phyloP scores from a whole-genome alignment of 2,329 filamentous ascomycete species.

The Colletotrichum gigasporum region DNA sequence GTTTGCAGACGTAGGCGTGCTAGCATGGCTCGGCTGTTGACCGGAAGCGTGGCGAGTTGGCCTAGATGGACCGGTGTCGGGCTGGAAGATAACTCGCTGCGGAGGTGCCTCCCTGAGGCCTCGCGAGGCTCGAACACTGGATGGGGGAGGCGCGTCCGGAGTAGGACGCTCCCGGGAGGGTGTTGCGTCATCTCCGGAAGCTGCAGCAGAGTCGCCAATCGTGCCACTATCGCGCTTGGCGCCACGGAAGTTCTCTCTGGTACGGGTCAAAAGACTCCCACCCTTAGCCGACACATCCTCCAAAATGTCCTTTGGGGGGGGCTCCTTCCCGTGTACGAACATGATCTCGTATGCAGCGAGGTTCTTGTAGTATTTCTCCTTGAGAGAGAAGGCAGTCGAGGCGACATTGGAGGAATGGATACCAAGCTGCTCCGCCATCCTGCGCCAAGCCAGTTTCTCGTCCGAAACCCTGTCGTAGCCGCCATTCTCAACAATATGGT shows the following conservation, averaged over 20 bases:
- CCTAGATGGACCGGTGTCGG: constrained; percentile 74
- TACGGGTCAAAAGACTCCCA: constrained; percentile 80
- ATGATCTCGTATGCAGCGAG: constrained; percentile 88
- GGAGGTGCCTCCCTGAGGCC: constrained; percentile 84
- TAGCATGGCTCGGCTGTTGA: constrained; percentile 33
- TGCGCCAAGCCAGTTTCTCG: constrained; percentile 87
- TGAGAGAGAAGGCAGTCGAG: constrained; percentile 86
- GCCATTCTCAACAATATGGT: constrained; percentile 77
- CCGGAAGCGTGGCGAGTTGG: constrained; percentile 66
- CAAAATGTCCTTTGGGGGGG: constrained; percentile 87
- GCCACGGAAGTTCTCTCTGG: constrained; percentile 76
- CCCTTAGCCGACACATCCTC: constrained; percentile 90
- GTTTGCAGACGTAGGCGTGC: constrained; percentile 36
- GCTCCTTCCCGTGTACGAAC: constrained; percentile 79
- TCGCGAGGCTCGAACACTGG: constrained; percentile 64
- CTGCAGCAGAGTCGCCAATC: constrained; percentile 26
- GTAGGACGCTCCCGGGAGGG: constrained; percentile 62
- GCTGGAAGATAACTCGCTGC: constrained; percentile 85
- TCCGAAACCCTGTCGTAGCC: constrained; percentile 88
- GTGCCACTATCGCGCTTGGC: constrained; percentile 51
- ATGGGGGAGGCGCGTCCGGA: constrained; percentile 61
- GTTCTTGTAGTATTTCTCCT: constrained; percentile 90
- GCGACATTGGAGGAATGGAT: constrained; percentile 79
- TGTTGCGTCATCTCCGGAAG: constrained; percentile 50
- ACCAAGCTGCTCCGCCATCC: constrained; percentile 79